Evolutionary conservation across 495 filamentous ascomycete genomes (phyloP).

Genomic region (Talaromyces stipitatus): DNA sequence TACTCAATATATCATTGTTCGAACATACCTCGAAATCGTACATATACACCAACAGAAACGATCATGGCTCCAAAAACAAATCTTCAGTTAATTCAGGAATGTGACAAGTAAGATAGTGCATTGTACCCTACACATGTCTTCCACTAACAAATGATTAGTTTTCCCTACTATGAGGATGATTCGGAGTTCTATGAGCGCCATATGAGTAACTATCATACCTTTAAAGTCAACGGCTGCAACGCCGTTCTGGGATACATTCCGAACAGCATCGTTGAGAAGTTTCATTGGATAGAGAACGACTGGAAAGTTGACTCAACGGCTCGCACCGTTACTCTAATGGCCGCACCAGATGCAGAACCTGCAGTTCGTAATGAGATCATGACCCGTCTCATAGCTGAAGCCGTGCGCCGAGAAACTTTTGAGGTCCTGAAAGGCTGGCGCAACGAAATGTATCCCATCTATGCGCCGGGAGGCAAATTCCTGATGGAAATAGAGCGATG

Average conservation of each 20-base stretch:
- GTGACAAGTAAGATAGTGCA: constrained; percentile 50
- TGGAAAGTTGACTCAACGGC: constrained; percentile 44
- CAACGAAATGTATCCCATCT: constrained; percentile 80
- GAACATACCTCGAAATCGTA: background rate
- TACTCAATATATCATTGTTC: background rate
- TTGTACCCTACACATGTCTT: background rate
- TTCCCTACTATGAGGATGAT: constrained; percentile 56
- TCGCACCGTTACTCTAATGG: constrained; percentile 41
- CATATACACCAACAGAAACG: background rate
- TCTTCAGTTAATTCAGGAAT: constrained; percentile 49
- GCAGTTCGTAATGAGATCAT: constrained; percentile 54
- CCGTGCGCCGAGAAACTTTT: constrained; percentile 58
- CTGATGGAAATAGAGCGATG: constrained; percentile 73
- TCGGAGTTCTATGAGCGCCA: constrained; percentile 40
- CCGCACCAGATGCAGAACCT: constrained; percentile 30
- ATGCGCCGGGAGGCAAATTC: constrained; percentile 53
- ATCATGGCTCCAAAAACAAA: constrained; percentile 38
- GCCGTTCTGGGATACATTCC: constrained; percentile 57
- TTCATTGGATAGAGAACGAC: constrained; percentile 42
- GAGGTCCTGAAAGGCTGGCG: constrained; percentile 76
- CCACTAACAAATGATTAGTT: constrained; percentile 37
- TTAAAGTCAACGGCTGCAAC: constrained; percentile 43
- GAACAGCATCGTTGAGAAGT: constrained; percentile 46
- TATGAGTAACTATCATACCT: constrained; percentile 43
- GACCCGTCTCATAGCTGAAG: constrained; percentile 49